Evolutionary conservation across 345 rosid species (phyloP).

Genomic region (Gossypium sturtianum): DNA sequence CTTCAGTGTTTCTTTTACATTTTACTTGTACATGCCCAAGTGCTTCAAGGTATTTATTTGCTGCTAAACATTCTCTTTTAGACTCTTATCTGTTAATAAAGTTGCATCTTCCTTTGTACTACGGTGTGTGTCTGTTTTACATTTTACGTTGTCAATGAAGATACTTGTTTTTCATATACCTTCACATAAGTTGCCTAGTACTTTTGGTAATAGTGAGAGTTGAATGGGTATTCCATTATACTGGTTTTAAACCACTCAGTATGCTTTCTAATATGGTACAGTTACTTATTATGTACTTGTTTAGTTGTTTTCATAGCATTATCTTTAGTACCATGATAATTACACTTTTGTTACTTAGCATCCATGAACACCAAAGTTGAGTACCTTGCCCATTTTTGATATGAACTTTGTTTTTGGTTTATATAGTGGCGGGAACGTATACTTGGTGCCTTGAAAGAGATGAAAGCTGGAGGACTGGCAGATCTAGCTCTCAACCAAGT

Average conservation of each 20-base stretch:
- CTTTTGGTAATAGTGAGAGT: neutral
- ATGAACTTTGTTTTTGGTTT: constrained; percentile 23
- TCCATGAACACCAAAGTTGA: constrained; percentile 1
- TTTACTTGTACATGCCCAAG: constrained; percentile 69
- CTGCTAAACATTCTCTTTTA: neutral
- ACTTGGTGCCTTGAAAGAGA: constrained; percentile 59
- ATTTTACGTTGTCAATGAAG: neutral
- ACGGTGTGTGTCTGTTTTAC: neutral
- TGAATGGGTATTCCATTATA: neutral
- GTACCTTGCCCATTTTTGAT: neutral
- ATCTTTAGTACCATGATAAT: neutral
- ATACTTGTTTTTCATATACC: neutral
- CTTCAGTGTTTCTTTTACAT: neutral
- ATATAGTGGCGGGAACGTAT: constrained; percentile 90
- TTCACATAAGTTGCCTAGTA: neutral
- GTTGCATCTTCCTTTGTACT: neutral
- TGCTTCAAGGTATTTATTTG: constrained; percentile 74
- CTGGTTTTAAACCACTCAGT: neutral
- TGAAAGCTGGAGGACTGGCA: constrained; percentile 51
- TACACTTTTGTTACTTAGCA: neutral
- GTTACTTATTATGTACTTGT: neutral
- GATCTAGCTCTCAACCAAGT: constrained; percentile 40
- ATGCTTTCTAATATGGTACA: neutral
- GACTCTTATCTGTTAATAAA: constrained; percentile 1
- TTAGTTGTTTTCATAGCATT: neutral